Conservation (phyloP, 1,139 yeast species). For the Groenewaldozyma auringiensis region DNA sequence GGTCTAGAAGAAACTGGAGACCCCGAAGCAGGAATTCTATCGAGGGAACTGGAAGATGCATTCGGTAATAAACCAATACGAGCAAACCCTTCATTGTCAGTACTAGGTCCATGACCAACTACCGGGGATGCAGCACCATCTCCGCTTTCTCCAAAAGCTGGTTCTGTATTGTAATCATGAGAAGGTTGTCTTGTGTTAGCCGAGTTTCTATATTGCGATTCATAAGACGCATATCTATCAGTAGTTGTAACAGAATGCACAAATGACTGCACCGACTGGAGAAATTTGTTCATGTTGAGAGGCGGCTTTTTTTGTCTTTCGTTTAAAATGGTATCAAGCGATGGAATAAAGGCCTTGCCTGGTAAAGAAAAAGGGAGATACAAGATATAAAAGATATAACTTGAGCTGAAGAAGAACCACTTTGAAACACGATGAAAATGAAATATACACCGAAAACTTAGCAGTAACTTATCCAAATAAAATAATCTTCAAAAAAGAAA, state of each 20-base stretch:
- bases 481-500: too few species aligned
- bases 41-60: constrained; percentile 17
- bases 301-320: too few species aligned
- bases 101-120: constrained; percentile 9
- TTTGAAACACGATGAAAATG: too few species aligned
- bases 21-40: constrained; percentile 7
- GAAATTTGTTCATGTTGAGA: constrained; percentile 29
- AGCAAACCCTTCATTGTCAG: constrained; percentile 19
- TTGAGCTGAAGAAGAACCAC: too few species aligned
- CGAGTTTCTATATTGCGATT: constrained; percentile 22
- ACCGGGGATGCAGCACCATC: constrained; percentile 9
- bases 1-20: neutral
- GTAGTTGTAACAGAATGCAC: constrained; percentile 56
- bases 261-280: constrained; percentile 37
- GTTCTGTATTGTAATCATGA: neutral
- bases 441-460: too few species aligned
- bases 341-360: too few species aligned
- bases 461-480: too few species aligned
- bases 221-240: constrained; percentile 58
- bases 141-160: neutral
- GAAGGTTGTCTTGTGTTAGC: constrained; percentile 12
- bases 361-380: too few species aligned
- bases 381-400: too few species aligned
- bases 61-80: constrained; percentile 16
- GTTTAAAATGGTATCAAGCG: too few species aligned